phyloP scores from a whole-genome alignment of 176 grass and related monocot species.

The Themeda triandra region DNA sequence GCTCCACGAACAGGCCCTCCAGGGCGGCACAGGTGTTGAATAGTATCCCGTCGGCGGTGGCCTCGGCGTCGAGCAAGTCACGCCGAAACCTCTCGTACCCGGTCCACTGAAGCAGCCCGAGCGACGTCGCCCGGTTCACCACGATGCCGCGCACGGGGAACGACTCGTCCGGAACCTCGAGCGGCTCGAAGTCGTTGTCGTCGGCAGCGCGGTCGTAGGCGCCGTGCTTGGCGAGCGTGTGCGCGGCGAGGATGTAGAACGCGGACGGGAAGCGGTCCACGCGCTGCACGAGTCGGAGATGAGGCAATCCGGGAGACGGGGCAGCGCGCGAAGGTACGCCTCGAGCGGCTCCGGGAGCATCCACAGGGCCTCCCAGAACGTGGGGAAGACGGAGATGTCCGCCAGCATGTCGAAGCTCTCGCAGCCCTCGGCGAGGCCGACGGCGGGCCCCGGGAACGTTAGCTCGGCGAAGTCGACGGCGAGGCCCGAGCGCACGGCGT shows the following conservation, averaged over 20 bases:
- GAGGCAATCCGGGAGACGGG: conserved; percentile 8
- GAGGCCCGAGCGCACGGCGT: background rate
- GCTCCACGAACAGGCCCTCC: conserved; percentile 16
- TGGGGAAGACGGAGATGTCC: background rate
- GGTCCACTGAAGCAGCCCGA: conserved; percentile 8
- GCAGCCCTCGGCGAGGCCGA: conserved; percentile 27
- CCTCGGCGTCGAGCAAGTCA: conserved; percentile 16
- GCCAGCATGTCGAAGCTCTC: conserved; percentile 20
- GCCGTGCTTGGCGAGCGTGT: background rate
- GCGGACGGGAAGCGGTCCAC: conserved; percentile 17
- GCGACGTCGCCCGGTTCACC: conserved; percentile 24
- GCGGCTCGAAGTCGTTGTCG: conserved; percentile 4
- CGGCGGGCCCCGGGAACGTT: conserved; percentile 16
- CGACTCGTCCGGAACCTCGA: conserved; percentile 16
- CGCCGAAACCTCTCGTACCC: background rate
- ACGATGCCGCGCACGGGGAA: conserved; percentile 14
- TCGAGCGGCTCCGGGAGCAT: conserved; percentile 25
- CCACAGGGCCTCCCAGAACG: conserved; percentile 12
- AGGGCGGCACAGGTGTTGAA: conserved; percentile 35
- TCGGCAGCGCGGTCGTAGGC: background rate
- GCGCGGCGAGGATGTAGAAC: conserved; percentile 2
- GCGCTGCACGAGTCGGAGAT: conserved; percentile 12
- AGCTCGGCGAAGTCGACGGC: conserved; percentile 39
- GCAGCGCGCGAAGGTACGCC: background rate
- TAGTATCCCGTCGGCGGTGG: conserved; percentile 31